Evolutionary conservation across 805 yeast genomes (phyloP), one percentile per base, ranked within the genome.

Genomic region (Spathaspora sp.): DNA sequence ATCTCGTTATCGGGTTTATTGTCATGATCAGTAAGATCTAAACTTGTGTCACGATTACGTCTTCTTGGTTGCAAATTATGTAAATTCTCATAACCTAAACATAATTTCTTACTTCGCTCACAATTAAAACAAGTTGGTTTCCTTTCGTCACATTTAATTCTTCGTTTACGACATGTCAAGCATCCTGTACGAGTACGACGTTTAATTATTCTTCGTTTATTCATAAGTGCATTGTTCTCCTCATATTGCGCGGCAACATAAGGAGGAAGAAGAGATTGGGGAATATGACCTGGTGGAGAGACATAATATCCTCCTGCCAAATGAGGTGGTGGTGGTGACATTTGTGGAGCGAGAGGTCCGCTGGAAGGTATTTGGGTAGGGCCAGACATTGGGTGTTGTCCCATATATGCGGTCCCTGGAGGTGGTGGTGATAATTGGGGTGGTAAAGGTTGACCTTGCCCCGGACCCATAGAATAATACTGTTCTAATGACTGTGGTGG

Each of bases 121-220:
- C 92, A 86, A 60, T 86, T 86, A 58, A 71, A 73, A 63, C 92
- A 86, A 51, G 77, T 73, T 1, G 91, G 90, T 59, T 82, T 85
- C 47, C 84, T 66, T 68, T 86, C 92, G 65, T 86, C 92, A 66
- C 92, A 86, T 68, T 86, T 86, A 60, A 86, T 83, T 44, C 91
- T 71, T 55, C 91, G 69, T 61, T 82, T 79, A 32, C 91, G 75
- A 63, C 92, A 86, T 1, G 92, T 86, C 51, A 85, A 66, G 63
- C 92, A 86, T 2, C 93, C 93, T 0, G 91, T 85, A 60, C 87
- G 73, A 1, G 91, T 86, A 48, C 92, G 72, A 45, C 85, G 70
- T 59, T 83, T 78, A 54, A 81, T 75, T 54, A 76, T 73, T 46
- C 80, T 64, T 47, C 78, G 61, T 53, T 71, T 72, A 57, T 65